phyloP scores from a whole-genome alignment of 2,329 filamentous ascomycete genomes.

The Fusarium clavum region DNA sequence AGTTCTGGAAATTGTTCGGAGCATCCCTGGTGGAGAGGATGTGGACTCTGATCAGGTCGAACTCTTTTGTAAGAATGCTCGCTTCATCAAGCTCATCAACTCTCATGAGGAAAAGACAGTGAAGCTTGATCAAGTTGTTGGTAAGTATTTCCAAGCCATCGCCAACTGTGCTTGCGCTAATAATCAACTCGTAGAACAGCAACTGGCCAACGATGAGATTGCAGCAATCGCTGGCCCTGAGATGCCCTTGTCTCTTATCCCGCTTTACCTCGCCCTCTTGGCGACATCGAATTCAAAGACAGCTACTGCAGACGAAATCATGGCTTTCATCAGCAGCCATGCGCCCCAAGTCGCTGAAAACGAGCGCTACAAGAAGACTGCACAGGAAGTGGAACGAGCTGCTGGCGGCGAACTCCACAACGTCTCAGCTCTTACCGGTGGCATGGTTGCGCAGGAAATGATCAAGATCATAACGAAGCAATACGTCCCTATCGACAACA shows the following conservation, averaged over 20 bases:
- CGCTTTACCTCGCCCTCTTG: slow-evolving; percentile 75
- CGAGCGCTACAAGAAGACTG: slow-evolving; percentile 64
- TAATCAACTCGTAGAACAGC: slow-evolving; percentile 56
- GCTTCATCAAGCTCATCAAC: slow-evolving; percentile 89
- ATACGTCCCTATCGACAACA: slow-evolving; percentile 78
- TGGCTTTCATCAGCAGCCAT: slow-evolving; percentile 57
- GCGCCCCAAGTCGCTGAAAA: slow-evolving; percentile 62
- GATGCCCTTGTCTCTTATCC: slow-evolving; percentile 70
- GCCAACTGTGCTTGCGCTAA: neutral
- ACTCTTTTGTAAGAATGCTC: slow-evolving; percentile 93
- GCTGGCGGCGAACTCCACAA: slow-evolving; percentile 92
- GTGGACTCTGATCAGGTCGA: slow-evolving; percentile 83
- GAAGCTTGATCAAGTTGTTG: slow-evolving; percentile 63
- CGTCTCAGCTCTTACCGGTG: slow-evolving; percentile 86
- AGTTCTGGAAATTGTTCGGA: slow-evolving; percentile 74
- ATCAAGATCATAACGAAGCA: slow-evolving; percentile 88
- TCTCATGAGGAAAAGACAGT: slow-evolving; percentile 57
- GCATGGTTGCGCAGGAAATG: slow-evolving; percentile 95
- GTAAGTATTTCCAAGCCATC: slow-evolving; percentile 56
- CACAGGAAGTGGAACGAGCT: slow-evolving; percentile 78
- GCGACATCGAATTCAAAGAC: slow-evolving; percentile 61
- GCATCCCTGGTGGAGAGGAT: slow-evolving; percentile 59
- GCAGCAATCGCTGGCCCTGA: slow-evolving; percentile 59
- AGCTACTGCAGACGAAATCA: slow-evolving; percentile 65
- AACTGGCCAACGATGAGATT: slow-evolving; percentile 67